Percentiles rank a stretch among this genome's conserved stretches.
These are phyloP conservation scores for Sparassis latifolia DNA, from an alignment of 1,284 basidiomycete species.

Conservation along the genomic window DNA sequence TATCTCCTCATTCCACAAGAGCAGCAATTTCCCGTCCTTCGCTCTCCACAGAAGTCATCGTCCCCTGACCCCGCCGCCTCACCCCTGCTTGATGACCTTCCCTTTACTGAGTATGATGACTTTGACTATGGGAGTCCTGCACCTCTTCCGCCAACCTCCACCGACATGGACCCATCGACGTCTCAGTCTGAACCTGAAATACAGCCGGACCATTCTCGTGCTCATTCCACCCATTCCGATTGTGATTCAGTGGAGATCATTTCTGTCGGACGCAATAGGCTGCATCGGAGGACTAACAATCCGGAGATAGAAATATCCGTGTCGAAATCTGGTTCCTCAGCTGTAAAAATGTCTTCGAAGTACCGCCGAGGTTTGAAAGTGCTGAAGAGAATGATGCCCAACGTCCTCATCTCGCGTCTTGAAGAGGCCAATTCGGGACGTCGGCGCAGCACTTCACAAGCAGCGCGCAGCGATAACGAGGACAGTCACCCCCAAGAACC, in stretches of 20 bases:
- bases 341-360: background rate
- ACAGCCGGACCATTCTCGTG: background rate
- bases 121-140: background rate
- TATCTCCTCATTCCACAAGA: no score
- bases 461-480: background rate
- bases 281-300: background rate
- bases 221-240: background rate
- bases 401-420: constrained; percentile 8
- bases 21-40: background rate
- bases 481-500: constrained; percentile 2
- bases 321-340: background rate
- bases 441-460: background rate
- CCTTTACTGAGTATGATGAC: background rate
- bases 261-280: background rate
- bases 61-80: background rate
- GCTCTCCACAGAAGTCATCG: background rate
- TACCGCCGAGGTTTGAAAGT: constrained; percentile 9
- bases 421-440: background rate
- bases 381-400: constrained; percentile 16
- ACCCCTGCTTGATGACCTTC: background rate
- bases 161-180: background rate
- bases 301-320: no score
- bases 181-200: background rate
- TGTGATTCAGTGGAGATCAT: constrained; percentile 1
- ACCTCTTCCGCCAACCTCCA: constrained; percentile 2